Conservation (phyloP, 176 grass and related monocot genomes). For the Phoenix dactylifera region DNA sequence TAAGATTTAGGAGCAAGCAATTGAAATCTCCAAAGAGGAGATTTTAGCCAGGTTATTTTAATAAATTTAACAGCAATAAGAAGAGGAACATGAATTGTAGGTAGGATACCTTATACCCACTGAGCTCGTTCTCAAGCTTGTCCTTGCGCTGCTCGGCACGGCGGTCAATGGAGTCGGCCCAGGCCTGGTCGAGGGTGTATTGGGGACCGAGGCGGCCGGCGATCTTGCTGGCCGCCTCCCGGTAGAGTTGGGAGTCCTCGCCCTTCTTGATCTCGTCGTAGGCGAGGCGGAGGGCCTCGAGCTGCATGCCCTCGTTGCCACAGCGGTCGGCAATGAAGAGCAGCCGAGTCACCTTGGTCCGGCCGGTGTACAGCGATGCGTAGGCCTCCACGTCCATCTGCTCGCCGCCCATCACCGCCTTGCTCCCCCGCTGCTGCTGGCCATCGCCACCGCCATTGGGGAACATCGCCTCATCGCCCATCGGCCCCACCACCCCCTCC, state of each 20-base stretch:
- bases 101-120: conserved; percentile 48
- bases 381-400: conserved; percentile 97
- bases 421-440: conserved; percentile 16
- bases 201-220: conserved; percentile 34
- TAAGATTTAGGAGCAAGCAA: no score
- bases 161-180: conserved; percentile 46
- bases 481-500: conserved; percentile 27
- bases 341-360: conserved; percentile 57
- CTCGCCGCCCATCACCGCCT: conserved; percentile 26
- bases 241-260: conserved; percentile 56
- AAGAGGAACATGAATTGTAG: not conserved
- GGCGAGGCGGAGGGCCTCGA: conserved; percentile 81
- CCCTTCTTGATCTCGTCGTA: conserved; percentile 72
- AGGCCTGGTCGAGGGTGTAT: conserved; percentile 50
- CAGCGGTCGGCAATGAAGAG: conserved; percentile 66
- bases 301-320: conserved; percentile 49
- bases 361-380: conserved; percentile 67
- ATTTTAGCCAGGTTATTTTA: no score
- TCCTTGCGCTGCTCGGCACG: conserved; percentile 60
- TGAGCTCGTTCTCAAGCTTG: conserved; percentile 97
- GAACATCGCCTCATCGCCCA: conserved; percentile 34
- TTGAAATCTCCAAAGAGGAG: no score
- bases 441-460: conserved; percentile 27
- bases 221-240: conserved; percentile 43
- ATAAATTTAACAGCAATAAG: no score